Base-by-base conservation (phyloP, 176 grass and related monocot species). In the Oryza rufipogon region DNA sequence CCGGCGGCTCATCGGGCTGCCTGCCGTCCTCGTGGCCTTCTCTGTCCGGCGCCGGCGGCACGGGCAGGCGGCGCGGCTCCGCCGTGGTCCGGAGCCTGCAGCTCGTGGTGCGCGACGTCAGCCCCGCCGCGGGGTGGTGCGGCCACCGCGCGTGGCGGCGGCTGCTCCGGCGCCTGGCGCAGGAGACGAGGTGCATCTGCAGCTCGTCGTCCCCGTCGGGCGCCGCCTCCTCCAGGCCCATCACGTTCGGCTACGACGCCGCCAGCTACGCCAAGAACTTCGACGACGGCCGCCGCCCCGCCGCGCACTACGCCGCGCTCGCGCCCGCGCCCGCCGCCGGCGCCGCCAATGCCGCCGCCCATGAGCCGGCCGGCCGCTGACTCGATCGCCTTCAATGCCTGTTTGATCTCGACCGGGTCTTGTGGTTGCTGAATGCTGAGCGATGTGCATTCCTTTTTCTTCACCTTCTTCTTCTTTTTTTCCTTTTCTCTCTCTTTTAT, bases 261-360 rank as follows among this genome's bases (percentile, higher is more conserved):
- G 96, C 61, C 72, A 99, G 96, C 80, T 99, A 99, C 87, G 91
- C 96, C 64, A 99, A 99, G 78, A 99, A 96, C 78, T 99, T 99
- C 54, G 96, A 99, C 47, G 96, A 99, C 76, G 91, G 90, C 4
- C 71, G 76, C 23, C 28, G 66, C 80, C 85, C 83, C 39, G 79
- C 73, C 47, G 75, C 73, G n/a, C 80, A 52, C 72, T 38, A 58
- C 33, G 64, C 26, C n/a, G n/a, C 56, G 2, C 56, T 44, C 42
- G 42, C 6, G 0, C 10, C 13, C 51, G 51, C 51, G 11, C 47
- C 47, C 1, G 15, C 69, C 10, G 9, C 22, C 73, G 26, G 72
- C 2, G 32, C 65, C 19, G 22, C 63, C 49, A 71, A 66, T 36
- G 88, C 74, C 28, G 28, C 28, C 39, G 51, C 17, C n/a, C 70